These are phyloP conservation scores for Auricularia sp. DNA, from an alignment of 768 basidiomycete genomes.

Conservation along the genomic window DNA sequence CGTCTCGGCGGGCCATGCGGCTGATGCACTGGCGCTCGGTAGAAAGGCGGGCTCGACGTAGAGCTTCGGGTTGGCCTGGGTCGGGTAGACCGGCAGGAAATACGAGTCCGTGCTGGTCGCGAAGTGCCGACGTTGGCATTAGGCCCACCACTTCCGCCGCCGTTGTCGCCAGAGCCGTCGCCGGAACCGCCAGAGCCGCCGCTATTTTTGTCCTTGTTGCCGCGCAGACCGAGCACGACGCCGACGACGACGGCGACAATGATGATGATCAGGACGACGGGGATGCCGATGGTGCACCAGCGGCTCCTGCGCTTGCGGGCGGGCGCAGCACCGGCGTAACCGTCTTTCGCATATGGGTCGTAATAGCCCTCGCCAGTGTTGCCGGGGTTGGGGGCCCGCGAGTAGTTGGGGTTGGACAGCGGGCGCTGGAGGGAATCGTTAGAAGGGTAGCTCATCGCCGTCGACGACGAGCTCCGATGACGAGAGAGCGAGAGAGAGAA, in stretches of 20 bases:
- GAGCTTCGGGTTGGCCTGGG: constrained; percentile 65
- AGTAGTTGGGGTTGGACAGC: neutral
- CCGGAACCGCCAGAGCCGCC: constrained; percentile 15
- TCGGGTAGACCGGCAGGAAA: constrained; percentile 64
- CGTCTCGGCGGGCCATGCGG: constrained; percentile 72
- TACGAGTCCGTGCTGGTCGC: constrained; percentile 74
- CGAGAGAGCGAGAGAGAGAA: neutral
- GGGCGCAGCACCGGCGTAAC: constrained; percentile 9
- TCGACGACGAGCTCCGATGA: neutral
- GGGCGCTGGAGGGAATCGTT: neutral
- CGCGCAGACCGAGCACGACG: constrained; percentile 59
- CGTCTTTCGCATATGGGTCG: neutral
- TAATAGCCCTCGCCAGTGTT: neutral
- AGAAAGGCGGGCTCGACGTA: constrained; percentile 67
- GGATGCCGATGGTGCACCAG: constrained; percentile 71
- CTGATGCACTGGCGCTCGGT: constrained; percentile 36
- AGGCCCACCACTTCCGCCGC: constrained; percentile 44
- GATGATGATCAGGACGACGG: constrained; percentile 53
- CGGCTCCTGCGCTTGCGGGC: constrained; percentile 46
- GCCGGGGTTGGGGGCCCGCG: neutral
- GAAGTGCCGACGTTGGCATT: constrained; percentile 54
- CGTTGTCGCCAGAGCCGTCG: constrained; percentile 9
- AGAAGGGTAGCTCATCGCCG: neutral
- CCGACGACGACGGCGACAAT: constrained; percentile 66
- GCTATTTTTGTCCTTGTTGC: constrained; percentile 27